Percentiles rank a stretch among this genome's conserved stretches.
Conservation (phyloP, 805 yeast genomes). For the Candida ovalis region DNA sequence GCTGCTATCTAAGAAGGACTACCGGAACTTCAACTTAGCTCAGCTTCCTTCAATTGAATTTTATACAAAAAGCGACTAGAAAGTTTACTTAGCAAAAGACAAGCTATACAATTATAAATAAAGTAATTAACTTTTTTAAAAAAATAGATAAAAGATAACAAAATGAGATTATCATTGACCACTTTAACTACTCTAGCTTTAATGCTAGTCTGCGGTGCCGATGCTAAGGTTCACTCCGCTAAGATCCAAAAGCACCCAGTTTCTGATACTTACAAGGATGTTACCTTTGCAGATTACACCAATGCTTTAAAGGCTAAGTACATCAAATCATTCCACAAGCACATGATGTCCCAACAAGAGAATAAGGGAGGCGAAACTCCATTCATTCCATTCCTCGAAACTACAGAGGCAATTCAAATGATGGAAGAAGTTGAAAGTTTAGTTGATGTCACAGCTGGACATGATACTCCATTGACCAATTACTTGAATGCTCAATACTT, state of each 20-base stretch:
- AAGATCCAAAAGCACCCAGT: conserved; percentile 44
- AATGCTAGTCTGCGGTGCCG: conserved; percentile 30
- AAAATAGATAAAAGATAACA: neutral
- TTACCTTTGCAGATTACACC: conserved; percentile 44
- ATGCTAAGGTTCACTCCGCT: conserved; percentile 46
- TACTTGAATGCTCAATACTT: conserved; percentile 95
- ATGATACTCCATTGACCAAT: conserved; percentile 84
- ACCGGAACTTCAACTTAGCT: neutral
- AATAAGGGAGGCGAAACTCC: conserved; percentile 21
- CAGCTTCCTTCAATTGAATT: neutral
- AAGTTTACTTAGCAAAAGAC: neutral
- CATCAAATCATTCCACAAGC: conserved; percentile 35
- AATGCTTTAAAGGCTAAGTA: conserved; percentile 47
- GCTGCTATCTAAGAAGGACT: neutral
- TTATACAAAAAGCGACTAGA: neutral
- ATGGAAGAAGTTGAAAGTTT: conserved; percentile 6
- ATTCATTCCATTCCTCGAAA: conserved; percentile 42
- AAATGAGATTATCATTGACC: conserved; percentile 31
- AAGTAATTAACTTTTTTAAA: neutral
- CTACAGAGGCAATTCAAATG: neutral
- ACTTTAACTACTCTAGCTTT: conserved; percentile 43
- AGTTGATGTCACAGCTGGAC: conserved; percentile 37
- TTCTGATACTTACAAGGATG: conserved; percentile 43
- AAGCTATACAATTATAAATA: neutral
- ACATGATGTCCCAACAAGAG: conserved; percentile 32